Evolutionary conservation across 306 rosid species (phyloP), one percentile per base, ranked within the genome.

Genomic region (Rubus idaeus): DNA sequence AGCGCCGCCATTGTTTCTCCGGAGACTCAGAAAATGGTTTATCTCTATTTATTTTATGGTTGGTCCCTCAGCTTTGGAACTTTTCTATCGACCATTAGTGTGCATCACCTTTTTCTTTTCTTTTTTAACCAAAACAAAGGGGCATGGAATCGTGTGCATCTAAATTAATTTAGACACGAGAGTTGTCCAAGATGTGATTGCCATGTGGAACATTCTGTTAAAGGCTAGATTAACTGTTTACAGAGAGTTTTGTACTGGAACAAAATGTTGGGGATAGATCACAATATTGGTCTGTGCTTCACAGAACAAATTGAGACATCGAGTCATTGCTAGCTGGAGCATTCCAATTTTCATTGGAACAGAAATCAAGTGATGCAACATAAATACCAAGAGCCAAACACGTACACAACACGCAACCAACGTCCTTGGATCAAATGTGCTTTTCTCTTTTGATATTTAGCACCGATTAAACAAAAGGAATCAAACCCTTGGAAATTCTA

Each of bases 1-100:
- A 78, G 51, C 73, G 83, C 84, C 85, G 87, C 93, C 96, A 87
- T 87, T 77, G 81, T 57, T 69, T 30, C 35, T 30, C 35, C 35
- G 37, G 44, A 61, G 6, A 14, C 8, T 12, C 51, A 26, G 21
- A 4, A 35, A 12, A 26, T 21, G 23, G 49, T 50, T 70, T 35
- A 50, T 69, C 58, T 45, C 6, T 21, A 4, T 30, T 30, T 23
- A 23, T 23, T 62, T 62, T 62, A 61, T 61, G 67, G 67, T 61
- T 61, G 67, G 67, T 61, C 65, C 62, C 62, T 8, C 62, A 18
- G 8, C 20, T 52, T 64, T 64, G 26, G 53, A 45, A 21, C 10
- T 2, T 47, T 47, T 69, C 73, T 26, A 70, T 50, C 35, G 30
- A 17, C 16, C 35, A 30, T 30, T 30, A 30, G 35, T 30, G 35